These are phyloP conservation scores for Filobasidium wieringae DNA, from an alignment of 768 basidiomycete species.

Conservation along the genomic window DNA sequence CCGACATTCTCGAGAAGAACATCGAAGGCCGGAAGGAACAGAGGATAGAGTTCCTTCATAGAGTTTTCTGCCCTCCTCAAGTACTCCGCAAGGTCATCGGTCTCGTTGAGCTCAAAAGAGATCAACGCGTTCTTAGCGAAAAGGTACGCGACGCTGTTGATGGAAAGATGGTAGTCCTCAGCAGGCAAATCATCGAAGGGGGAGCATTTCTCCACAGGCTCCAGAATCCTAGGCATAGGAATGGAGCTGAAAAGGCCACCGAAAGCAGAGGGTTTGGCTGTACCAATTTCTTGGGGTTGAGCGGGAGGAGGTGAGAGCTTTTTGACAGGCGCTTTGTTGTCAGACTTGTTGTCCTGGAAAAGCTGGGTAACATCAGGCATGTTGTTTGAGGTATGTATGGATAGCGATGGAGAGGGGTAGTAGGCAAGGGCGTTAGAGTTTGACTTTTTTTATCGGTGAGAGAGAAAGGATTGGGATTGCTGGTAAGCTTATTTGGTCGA, in stretches of 20 bases:
- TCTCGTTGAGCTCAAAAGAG: not conserved
- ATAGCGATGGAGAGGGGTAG: no score
- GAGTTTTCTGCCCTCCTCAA: not conserved
- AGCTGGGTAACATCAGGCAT: conserved; percentile 12
- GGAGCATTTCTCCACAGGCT: not conserved
- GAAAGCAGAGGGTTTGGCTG: not conserved
- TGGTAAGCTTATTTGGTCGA: no score
- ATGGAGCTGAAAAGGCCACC: not conserved
- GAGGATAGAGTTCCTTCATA: conserved; percentile 10
- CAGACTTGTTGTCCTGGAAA: not conserved
- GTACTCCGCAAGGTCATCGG: not conserved
- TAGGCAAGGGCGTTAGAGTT: no score
- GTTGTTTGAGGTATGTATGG: not conserved
- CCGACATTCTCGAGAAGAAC: not conserved
- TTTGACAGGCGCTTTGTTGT: not conserved
- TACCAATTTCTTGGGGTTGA: not conserved
- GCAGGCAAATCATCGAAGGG: not conserved
- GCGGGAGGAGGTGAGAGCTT: not conserved
- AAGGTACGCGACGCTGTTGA: conserved; percentile 3
- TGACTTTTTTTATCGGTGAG: no score
- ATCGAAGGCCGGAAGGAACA: conserved; percentile 4
- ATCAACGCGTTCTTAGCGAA: conserved; percentile 7
- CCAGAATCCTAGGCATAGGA: not conserved
- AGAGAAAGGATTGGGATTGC: no score
- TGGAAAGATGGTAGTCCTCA: conserved; percentile 4